Conservation (phyloP, 306 rosid genomes). For the Abrus pulchellus region DNA sequence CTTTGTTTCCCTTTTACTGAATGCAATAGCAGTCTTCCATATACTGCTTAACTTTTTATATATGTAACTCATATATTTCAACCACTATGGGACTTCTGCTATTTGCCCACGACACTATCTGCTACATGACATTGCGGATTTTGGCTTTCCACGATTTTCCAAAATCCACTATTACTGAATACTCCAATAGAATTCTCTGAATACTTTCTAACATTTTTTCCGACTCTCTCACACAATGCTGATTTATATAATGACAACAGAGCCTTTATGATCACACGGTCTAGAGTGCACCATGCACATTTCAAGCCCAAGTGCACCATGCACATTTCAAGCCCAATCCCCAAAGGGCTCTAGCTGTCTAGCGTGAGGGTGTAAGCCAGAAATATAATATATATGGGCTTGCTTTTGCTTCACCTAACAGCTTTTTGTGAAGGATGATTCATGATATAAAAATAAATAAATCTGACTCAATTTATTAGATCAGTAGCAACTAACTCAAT, state of each 20-base stretch:
- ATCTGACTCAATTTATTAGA: background rate
- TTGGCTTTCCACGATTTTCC: too few species aligned
- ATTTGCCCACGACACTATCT: too few species aligned
- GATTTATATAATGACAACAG: background rate
- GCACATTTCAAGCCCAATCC: background rate
- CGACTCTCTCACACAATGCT: background rate
- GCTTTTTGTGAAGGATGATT: background rate
- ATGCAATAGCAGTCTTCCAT: background rate
- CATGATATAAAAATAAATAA: slow-evolving; percentile 10
- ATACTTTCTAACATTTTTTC: background rate
- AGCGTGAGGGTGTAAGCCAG: too few species aligned
- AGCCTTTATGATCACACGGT: background rate
- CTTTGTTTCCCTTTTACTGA: slow-evolving; percentile 6
- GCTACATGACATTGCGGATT: too few species aligned
- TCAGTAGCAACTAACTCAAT: slow-evolving; percentile 7
- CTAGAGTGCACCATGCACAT: background rate
- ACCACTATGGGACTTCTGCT: too few species aligned
- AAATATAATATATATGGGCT: too few species aligned
- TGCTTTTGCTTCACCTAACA: background rate
- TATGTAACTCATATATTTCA: too few species aligned
- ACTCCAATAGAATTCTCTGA: background rate
- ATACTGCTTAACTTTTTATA: too few species aligned
- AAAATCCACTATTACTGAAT: too few species aligned
- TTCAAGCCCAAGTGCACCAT: background rate
- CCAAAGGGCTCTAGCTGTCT: background rate